Evolutionary conservation across 305 asterid species (phyloP).

Genomic region (Solanum hybrid): DNA sequence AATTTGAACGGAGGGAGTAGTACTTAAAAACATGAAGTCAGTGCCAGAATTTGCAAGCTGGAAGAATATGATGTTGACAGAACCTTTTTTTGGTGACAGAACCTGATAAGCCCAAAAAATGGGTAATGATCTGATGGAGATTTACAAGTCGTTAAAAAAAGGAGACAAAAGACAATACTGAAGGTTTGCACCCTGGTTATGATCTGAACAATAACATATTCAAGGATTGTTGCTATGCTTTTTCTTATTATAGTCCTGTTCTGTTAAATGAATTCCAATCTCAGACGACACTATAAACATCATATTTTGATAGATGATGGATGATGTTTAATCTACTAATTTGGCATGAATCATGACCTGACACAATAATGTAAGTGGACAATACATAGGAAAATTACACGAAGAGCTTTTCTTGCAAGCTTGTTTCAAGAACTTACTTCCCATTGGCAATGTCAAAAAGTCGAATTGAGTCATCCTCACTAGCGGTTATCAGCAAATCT

Average conservation of each 20-base stretch:
- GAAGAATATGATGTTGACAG: not conserved
- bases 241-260: not conserved
- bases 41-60: not conserved
- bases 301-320: not conserved
- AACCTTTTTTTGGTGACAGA: no score
- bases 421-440: constrained; percentile 41
- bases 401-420: not conserved
- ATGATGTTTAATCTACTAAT: not conserved
- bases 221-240: not conserved
- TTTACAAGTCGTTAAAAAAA: not conserved
- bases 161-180: not conserved
- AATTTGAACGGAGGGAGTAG: not conserved
- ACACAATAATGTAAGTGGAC: not conserved
- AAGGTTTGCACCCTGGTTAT: not conserved
- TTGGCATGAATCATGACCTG: not conserved
- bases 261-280: not conserved
- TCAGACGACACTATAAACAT: not conserved
- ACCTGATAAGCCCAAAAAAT: constrained; percentile 3
- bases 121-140: not conserved
- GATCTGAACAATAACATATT: not conserved
- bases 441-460: constrained; percentile 69
- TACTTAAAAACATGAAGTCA: not conserved
- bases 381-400: not conserved
- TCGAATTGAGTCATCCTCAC: constrained; percentile 88
- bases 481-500: constrained; percentile 73